phyloP scores from a whole-genome alignment of 2,329 filamentous ascomycete genomes.

The Dryadomyces quercivorus region DNA sequence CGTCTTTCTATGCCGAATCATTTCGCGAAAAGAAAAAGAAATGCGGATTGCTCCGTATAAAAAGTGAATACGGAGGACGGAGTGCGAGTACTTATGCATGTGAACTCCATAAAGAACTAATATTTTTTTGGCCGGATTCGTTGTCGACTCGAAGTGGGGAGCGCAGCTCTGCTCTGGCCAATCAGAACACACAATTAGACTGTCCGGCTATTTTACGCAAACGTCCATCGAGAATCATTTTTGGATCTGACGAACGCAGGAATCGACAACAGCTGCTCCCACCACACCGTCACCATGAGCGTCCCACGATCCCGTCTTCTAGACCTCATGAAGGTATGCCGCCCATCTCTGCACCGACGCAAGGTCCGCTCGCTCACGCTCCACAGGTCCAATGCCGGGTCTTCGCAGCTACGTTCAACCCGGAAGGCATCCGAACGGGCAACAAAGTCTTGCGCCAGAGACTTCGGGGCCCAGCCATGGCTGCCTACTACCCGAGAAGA shows the following conservation, averaged over 20 bases:
- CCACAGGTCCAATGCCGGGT: slow-evolving; percentile 74
- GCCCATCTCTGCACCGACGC: background rate
- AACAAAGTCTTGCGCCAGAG: slow-evolving; percentile 88
- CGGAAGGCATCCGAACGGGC: slow-evolving; percentile 65
- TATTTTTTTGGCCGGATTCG: background rate
- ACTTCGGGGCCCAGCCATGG: slow-evolving; percentile 69
- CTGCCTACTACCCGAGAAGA: slow-evolving; percentile 77
- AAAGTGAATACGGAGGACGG: too few species aligned
- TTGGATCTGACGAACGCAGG: background rate
- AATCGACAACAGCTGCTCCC: background rate
- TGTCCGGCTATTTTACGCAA: background rate
- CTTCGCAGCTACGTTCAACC: slow-evolving; percentile 88
- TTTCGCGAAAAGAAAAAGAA: too few species aligned
- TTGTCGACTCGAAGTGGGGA: background rate
- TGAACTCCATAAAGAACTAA: too few species aligned
- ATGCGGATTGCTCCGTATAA: too few species aligned
- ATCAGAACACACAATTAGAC: background rate
- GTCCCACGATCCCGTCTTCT: slow-evolving; percentile 49
- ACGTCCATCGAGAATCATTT: background rate
- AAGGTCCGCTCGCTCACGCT: background rate
- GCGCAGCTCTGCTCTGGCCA: background rate
- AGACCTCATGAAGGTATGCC: slow-evolving; percentile 65
- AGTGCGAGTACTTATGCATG: too few species aligned
- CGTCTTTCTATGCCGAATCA: too few species aligned
- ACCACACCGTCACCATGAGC: slow-evolving; percentile 37